Percentiles rank a stretch among this genome's conserved stretches.
Conservation (phyloP, 192 early-diverging fungal species). For the Coemansia sp. region DNA sequence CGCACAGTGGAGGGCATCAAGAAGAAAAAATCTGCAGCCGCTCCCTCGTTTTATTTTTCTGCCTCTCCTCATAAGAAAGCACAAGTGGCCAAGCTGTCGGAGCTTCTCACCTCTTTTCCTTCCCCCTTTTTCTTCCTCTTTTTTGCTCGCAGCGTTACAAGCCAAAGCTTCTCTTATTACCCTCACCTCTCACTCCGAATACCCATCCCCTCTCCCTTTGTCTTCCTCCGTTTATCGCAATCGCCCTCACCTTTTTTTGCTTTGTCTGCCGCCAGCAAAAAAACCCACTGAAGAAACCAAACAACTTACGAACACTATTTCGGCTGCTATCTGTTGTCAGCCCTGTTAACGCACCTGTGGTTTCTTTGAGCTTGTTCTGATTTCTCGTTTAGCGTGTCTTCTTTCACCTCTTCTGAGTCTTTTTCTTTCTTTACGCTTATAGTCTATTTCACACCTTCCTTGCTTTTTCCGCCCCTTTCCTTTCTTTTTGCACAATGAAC, state of each 20-base stretch:
- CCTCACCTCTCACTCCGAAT: slow-evolving; percentile 10
- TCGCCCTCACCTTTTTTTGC: slow-evolving; percentile 8
- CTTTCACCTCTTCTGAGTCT: not conserved
- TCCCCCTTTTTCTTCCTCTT: slow-evolving; percentile 20
- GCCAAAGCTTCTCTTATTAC: slow-evolving; percentile 39
- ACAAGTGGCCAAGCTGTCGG: slow-evolving; percentile 18
- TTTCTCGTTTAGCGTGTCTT: slow-evolving; percentile 2
- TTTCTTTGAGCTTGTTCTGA: not conserved
- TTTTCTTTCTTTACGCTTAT: slow-evolving; percentile 4
- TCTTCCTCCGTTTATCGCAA: slow-evolving; percentile 8
- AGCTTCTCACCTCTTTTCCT: slow-evolving; percentile 41
- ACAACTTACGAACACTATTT: slow-evolving; percentile 4
- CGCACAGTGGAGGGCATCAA: slow-evolving; percentile 18
- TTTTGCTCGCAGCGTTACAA: slow-evolving; percentile 21
- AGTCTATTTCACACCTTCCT: slow-evolving; percentile 7
- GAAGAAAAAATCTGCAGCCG: slow-evolving; percentile 38
- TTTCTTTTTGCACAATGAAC: slow-evolving; percentile 27
- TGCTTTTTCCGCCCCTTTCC: slow-evolving; percentile 9
- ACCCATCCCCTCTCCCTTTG: slow-evolving; percentile 21
- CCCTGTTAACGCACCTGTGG: not conserved
- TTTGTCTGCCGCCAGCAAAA: slow-evolving; percentile 17
- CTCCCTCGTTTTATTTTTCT: slow-evolving; percentile 9
- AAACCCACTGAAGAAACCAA: slow-evolving; percentile 1
- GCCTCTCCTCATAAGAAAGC: slow-evolving; percentile 31
- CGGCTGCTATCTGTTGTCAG: slow-evolving; percentile 4